Percentiles rank a stretch among this genome's conserved stretches.
Conservation (phyloP, 164 flowering plant species). For the Santalum album region DNA sequence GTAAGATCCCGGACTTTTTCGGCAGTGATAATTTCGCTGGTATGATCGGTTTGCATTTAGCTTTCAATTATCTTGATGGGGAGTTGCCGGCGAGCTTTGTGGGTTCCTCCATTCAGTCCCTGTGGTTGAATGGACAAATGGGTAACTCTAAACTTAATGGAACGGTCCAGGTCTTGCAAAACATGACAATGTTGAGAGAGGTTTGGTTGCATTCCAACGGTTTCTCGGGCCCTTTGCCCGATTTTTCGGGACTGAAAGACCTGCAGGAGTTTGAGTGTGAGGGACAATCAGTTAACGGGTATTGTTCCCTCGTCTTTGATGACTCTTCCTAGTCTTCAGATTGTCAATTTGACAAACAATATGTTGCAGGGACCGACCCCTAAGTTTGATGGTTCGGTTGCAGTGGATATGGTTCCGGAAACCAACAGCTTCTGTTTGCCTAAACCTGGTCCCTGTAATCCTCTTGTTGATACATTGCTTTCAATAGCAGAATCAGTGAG, state of each 20-base stretch:
- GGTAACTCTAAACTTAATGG: slow-evolving; percentile 26
- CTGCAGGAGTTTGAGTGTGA: slow-evolving; percentile 29
- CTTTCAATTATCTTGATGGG: slow-evolving; percentile 28
- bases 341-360: slow-evolving; percentile 52
- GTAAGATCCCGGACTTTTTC: slow-evolving; percentile 39
- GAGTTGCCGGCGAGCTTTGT: slow-evolving; percentile 25
- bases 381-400: slow-evolving; percentile 16
- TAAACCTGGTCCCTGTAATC: slow-evolving; percentile 41
- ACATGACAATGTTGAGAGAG: slow-evolving; percentile 35
- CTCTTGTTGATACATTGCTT: slow-evolving; percentile 32
- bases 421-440: slow-evolving; percentile 44
- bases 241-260: slow-evolving; percentile 20
- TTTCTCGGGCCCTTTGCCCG: slow-evolving; percentile 60
- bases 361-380: slow-evolving; percentile 51
- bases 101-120: slow-evolving; percentile 23
- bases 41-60: slow-evolving; percentile 21
- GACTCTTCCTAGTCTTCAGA: slow-evolving; percentile 16
- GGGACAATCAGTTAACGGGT: slow-evolving; percentile 55
- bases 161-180: slow-evolving; percentile 28
- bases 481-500: slow-evolving; percentile 25
- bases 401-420: slow-evolving; percentile 22
- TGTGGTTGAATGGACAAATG: slow-evolving; percentile 41
- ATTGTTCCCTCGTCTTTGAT: slow-evolving; percentile 38
- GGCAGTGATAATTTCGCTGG: slow-evolving; percentile 17
- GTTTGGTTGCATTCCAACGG: slow-evolving; percentile 40